Evolutionary conservation across 2,329 filamentous ascomycete genomes (phyloP), one percentile per base, ranked within the genome.

Genomic region (Talaromyces sp.): DNA sequence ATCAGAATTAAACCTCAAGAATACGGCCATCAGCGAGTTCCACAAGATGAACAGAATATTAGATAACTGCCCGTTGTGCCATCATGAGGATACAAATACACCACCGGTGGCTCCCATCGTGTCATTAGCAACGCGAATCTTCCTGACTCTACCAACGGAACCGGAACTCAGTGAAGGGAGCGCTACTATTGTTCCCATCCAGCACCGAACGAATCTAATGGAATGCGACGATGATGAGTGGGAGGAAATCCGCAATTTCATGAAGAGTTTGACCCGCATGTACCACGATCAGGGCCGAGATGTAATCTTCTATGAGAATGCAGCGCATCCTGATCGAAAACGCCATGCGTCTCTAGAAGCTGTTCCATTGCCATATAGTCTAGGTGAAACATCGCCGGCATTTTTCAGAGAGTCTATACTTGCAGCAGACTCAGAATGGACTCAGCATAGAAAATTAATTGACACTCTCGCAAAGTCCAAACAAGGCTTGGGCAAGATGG

Each of bases 181-280:
- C 58, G 91, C 93, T 7, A 89, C 95, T 65, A 95, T 99, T 67
- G 92, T 93, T 3, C 95, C 95, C 6, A 87, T 95, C 25, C 87
- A 93, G 70, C 95, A 99, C 75, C 89, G 89, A 61, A 88, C 84
- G 27, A 99, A 98, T 75, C 86, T 99, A 0, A 82, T 99, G n/a
- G 94, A 97, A 77, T 99, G 95, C 77, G 94, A 98, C 77, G 94
- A 99, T 73, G 95, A 99, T 74, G 95, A 99, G 76, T 99, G 96
- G 96, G 95, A 99, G 75, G 95, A 99, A 78, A 89, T 99, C 6
- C 90, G 95, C 70, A 99, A 99, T 77, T 99, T 99, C 75, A 98
- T 98, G 94, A 99, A 99, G 81, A 90, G 88, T 66, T 84, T 99
- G 22, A 97, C 90, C 4, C 88, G 94, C 52, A 90, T 97, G 87